Percentiles rank a stretch among this genome's conserved stretches.
phyloP scores from a whole-genome alignment of 805 yeast genomes.

The Sugiyamaella boreocaroliniensis region DNA sequence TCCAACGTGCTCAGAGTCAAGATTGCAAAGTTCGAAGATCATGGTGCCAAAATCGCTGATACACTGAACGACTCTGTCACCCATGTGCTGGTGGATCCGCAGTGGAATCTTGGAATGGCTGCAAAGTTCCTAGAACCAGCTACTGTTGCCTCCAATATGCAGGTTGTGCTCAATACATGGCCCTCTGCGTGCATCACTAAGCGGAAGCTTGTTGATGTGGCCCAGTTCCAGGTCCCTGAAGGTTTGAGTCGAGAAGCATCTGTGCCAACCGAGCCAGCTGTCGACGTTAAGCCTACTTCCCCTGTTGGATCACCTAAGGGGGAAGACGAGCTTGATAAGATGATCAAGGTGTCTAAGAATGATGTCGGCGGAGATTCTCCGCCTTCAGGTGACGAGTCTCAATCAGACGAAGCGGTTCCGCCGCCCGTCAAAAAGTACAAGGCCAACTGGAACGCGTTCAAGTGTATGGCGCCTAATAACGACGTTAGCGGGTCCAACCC shows the following conservation, averaged over 20 bases:
- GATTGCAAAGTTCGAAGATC: constrained; percentile 11
- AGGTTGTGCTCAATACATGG: constrained; percentile 25
- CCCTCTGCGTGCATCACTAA: constrained; percentile 29
- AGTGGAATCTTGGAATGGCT: constrained; percentile 2
- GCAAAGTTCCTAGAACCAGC: constrained; percentile 1
- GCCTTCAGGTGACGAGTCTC: background rate
- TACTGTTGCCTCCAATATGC: background rate
- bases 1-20: constrained; percentile 10
- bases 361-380: background rate
- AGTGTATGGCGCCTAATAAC: background rate
- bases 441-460: constrained; percentile 3
- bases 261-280: background rate
- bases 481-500: constrained; percentile 12
- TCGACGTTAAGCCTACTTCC: too few species aligned
- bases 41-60: constrained; percentile 23
- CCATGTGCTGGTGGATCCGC: constrained; percentile 24
- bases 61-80: constrained; percentile 16
- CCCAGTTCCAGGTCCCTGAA: constrained; percentile 5
- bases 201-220: constrained; percentile 11
- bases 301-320: background rate
- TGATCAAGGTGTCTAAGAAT: background rate
- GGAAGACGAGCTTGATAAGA: background rate
- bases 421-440: background rate
- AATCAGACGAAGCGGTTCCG: background rate
- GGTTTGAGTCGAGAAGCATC: background rate